A percentile compares a stretch with the other conserved stretches of the same genome.
phyloP scores from a whole-genome alignment of 2,329 filamentous ascomycete species.

The Diaporthe ampelina region DNA sequence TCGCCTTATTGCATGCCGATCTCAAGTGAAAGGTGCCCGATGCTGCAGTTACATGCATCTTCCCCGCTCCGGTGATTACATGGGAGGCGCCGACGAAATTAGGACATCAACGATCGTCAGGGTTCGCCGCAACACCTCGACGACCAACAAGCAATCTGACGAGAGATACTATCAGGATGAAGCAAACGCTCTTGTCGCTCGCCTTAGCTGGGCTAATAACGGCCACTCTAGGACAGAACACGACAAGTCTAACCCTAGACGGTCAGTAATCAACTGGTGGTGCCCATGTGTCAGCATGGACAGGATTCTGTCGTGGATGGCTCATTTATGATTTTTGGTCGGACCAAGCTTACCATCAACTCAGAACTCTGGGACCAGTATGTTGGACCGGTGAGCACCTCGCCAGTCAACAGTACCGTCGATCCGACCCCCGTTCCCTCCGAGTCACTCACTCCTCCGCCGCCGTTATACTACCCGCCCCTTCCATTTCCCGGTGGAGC shows the following conservation, averaged over 20 bases:
- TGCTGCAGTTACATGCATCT: conserved; percentile 20
- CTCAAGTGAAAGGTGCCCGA: not conserved
- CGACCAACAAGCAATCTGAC: not conserved
- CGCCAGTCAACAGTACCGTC: not conserved
- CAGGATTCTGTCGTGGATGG: not conserved
- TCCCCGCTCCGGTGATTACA: conserved; percentile 26
- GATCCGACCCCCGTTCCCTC: conserved; percentile 19
- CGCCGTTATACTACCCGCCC: conserved; percentile 19
- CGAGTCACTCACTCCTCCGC: conserved; percentile 25
- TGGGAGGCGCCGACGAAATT: not conserved
- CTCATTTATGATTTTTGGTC: not conserved
- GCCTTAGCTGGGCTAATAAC: not conserved
- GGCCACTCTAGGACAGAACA: not conserved
- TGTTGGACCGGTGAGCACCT: conserved; percentile 18
- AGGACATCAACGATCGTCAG: not conserved
- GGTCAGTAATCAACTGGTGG: not conserved
- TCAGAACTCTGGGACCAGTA: conserved; percentile 28
- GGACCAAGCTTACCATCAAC: not conserved
- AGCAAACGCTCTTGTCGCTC: not conserved
- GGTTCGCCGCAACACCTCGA: not conserved
- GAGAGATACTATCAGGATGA: not conserved
- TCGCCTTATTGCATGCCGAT: conserved; percentile 25
- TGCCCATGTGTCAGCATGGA: too few species aligned
- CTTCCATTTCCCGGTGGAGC: conserved; percentile 12
- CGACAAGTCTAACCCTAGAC: not conserved